Evolutionary conservation across 495 filamentous ascomycete species (phyloP).

Genomic region (Darksidea phi): DNA sequence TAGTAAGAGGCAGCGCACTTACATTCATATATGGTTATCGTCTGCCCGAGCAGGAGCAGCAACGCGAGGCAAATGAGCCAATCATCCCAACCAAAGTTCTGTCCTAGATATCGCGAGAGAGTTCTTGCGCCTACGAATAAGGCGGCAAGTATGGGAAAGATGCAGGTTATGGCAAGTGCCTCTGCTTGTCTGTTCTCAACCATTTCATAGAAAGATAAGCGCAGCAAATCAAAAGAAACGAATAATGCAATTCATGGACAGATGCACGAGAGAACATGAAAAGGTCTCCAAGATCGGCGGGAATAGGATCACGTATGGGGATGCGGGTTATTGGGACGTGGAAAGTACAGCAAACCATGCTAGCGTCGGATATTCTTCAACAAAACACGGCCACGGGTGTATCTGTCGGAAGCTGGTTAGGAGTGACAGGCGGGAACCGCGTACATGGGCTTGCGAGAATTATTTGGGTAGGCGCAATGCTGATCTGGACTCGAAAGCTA

Average conservation of each 20-base stretch:
- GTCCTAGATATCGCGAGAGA: conserved; percentile 17
- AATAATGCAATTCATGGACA: not conserved
- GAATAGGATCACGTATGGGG: too few species aligned
- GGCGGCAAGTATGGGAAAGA: conserved; percentile 20
- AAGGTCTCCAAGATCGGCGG: too few species aligned
- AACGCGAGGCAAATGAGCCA: conserved; percentile 24
- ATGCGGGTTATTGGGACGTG: too few species aligned
- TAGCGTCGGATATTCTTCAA: not conserved
- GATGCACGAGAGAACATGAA: not conserved
- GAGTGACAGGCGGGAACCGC: not conserved
- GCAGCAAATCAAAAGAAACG: not conserved
- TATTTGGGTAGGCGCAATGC: too few species aligned
- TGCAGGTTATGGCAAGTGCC: conserved; percentile 20
- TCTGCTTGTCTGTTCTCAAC: conserved; percentile 21
- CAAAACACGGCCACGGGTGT: not conserved
- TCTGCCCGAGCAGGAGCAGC: conserved; percentile 22
- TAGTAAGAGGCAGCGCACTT: not conserved
- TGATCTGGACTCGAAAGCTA: too few species aligned
- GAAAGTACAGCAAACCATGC: too few species aligned
- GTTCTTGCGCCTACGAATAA: conserved; percentile 21
- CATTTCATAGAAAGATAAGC: conserved; percentile 12
- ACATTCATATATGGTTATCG: conserved; percentile 24
- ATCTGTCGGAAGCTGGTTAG: not conserved
- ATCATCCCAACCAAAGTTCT: conserved; percentile 30
- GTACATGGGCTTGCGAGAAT: not conserved